Conservation (phyloP, 148 eudicot species). For the Chenopodium formosanum region DNA sequence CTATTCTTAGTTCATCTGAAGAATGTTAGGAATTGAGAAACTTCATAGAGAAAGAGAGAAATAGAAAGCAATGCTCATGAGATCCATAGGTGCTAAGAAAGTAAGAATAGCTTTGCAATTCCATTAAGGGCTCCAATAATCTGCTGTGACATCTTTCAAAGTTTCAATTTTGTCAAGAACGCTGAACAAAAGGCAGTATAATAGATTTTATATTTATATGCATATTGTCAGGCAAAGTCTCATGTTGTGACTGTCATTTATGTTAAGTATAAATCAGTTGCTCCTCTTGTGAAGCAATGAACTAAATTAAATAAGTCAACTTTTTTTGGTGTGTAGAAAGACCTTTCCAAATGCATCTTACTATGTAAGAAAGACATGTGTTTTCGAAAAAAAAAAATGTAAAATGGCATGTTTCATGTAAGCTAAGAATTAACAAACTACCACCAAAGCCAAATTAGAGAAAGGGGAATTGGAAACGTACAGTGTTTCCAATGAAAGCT, state of each 20-base stretch:
- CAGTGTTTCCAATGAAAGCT: slow-evolving; percentile 95
- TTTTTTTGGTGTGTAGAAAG: not conserved
- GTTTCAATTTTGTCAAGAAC: not conserved
- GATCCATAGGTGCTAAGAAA: not conserved
- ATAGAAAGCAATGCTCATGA: not conserved
- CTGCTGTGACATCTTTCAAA: not conserved
- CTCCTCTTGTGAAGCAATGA: not conserved
- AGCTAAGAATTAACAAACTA: not conserved
- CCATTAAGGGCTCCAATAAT: not conserved
- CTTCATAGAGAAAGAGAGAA: not conserved
- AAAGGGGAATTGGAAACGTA: slow-evolving; percentile 33
- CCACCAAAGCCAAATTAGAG: not conserved
- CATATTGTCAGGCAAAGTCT: not conserved
- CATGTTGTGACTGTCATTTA: not conserved
- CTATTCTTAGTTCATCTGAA: slow-evolving; percentile 1
- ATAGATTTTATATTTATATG: not conserved
- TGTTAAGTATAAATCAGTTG: not conserved
- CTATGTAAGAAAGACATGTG: too few species aligned
- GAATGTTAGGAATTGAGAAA: not conserved
- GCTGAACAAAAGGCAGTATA: not conserved
- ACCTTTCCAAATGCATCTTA: not conserved
- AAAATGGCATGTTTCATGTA: not conserved
- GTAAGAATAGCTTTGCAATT: not conserved
- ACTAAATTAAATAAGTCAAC: not conserved
- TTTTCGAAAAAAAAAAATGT: not conserved